Percentiles rank a stretch among this genome's conserved stretches.
phyloP scores from a whole-genome alignment of 257 asterid genomes.

The Solanum peruvianum region DNA sequence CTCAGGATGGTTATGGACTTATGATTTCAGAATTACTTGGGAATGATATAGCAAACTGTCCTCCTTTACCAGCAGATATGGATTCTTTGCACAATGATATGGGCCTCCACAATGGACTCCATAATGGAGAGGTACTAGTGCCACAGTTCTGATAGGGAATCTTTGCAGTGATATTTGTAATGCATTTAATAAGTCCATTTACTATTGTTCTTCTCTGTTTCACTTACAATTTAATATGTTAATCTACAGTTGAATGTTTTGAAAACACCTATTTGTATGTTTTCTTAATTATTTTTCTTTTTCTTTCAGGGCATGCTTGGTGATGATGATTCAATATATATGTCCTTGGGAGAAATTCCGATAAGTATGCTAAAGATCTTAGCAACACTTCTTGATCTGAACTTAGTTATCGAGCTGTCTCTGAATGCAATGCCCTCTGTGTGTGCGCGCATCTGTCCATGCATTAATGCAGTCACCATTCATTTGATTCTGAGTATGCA shows the following conservation, averaged over 20 bases:
- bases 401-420: background rate
- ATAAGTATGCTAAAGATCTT: conserved; percentile 42
- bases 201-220: background rate
- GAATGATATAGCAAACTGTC: conserved; percentile 53
- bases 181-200: background rate
- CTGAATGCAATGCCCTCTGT: background rate
- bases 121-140: conserved; percentile 58
- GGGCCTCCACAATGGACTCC: conserved; percentile 63
- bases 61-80: conserved; percentile 55
- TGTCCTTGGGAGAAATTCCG: conserved; percentile 95
- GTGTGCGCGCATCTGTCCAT: background rate
- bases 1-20: conserved; percentile 81
- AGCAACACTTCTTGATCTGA: background rate
- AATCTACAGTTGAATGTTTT: background rate
- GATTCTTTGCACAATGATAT: conserved; percentile 60
- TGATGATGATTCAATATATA: conserved; percentile 86
- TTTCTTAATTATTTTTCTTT: background rate
- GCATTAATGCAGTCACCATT: background rate
- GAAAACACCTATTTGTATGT: background rate
- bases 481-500: background rate
- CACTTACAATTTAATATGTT: background rate
- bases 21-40: conserved; percentile 79
- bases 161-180: conserved; percentile 1
- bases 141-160: background rate
- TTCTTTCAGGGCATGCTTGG: conserved; percentile 75